Evolutionary conservation across 1,284 basidiomycete genomes (phyloP).

Genomic region (Gymnopus androsaceus): DNA sequence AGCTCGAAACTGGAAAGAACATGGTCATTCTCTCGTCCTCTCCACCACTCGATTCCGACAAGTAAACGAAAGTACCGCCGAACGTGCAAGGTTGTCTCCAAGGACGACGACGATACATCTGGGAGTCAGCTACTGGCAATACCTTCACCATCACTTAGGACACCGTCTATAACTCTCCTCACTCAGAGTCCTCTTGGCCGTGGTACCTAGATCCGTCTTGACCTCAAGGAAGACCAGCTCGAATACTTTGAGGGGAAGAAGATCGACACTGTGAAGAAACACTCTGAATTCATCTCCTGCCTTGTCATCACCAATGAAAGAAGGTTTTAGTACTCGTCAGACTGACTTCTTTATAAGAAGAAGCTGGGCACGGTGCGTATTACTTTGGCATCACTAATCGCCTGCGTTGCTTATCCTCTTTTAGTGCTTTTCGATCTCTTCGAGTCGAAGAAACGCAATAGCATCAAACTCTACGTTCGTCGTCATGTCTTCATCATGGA

Average conservation of each 20-base stretch:
- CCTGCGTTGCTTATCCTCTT: conserved; percentile 20
- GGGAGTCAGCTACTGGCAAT: conserved; percentile 99
- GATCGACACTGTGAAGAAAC: conserved; percentile 99
- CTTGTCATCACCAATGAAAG: conserved; percentile 99
- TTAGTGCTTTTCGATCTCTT: conserved; percentile 96
- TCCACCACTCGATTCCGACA: conserved; percentile 91
- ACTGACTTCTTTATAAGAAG: conserved; percentile 58
- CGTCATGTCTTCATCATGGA: conserved; percentile 99
- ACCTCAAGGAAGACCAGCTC: conserved; percentile 97
- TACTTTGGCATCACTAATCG: neutral
- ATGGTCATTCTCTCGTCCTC: conserved; percentile 93
- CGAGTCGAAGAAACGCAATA: conserved; percentile 99
- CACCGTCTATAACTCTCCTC: conserved; percentile 86
- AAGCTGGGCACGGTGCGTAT: conserved; percentile 88
- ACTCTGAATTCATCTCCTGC: conserved; percentile 99
- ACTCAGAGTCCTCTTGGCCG: conserved; percentile 90
- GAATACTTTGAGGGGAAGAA: conserved; percentile 99
- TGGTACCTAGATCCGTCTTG: conserved; percentile 94
- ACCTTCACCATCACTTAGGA: conserved; percentile 99
- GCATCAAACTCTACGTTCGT: conserved; percentile 99
- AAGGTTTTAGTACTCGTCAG: conserved; percentile 62
- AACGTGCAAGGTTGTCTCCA: conserved; percentile 98
- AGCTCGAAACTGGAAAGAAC: conserved; percentile 87
- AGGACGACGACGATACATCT: conserved; percentile 99
- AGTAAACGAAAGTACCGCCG: conserved; percentile 90